These are phyloP conservation scores for Plasmodium cynomolgi DNA, from an alignment of 169 alveolate genomes.

Conservation along the genomic window DNA sequence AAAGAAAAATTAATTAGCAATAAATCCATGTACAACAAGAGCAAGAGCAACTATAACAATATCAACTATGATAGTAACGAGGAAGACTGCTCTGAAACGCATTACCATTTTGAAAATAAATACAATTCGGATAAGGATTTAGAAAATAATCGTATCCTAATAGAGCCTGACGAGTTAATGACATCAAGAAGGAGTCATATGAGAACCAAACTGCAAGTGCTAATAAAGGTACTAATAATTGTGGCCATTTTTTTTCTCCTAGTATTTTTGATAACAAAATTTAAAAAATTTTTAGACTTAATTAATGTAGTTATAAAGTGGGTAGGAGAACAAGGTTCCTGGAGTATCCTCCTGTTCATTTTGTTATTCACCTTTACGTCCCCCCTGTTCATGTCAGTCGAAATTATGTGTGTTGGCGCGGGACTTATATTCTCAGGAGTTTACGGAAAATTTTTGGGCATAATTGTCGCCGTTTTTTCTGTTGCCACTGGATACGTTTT, in stretches of 20 bases:
- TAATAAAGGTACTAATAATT: slow-evolving; percentile 5
- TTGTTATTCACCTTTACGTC: slow-evolving; percentile 39
- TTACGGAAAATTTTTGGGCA: slow-evolving; percentile 55
- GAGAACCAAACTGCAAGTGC: slow-evolving; percentile 24
- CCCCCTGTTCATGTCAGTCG: slow-evolving; percentile 75
- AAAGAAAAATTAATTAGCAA: slow-evolving; percentile 49
- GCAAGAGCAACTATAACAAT: slow-evolving; percentile 2
- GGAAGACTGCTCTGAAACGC: slow-evolving; percentile 49
- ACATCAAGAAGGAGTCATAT: slow-evolving; percentile 2
- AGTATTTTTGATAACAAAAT: slow-evolving; percentile 28
- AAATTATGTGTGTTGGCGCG: slow-evolving; percentile 73
- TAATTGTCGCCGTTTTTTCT: slow-evolving; percentile 64
- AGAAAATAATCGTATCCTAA: slow-evolving; percentile 20
- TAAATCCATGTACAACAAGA: neutral
- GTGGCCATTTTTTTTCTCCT: slow-evolving; percentile 12
- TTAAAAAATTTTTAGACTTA: slow-evolving; percentile 31
- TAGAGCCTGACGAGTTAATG: slow-evolving; percentile 28
- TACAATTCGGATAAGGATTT: slow-evolving; percentile 44
- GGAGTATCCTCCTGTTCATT: slow-evolving; percentile 70
- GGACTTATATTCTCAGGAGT: slow-evolving; percentile 76
- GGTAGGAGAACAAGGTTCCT: slow-evolving; percentile 74
- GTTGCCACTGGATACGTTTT: slow-evolving; percentile 55
- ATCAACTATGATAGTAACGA: neutral
- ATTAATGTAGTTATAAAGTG: slow-evolving; percentile 50
- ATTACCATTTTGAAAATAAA: slow-evolving; percentile 63